Percentiles rank a stretch among this genome's conserved stretches.
Evolutionary conservation across 495 filamentous ascomycete genomes (phyloP).

Genomic region (Xylaria acuta): DNA sequence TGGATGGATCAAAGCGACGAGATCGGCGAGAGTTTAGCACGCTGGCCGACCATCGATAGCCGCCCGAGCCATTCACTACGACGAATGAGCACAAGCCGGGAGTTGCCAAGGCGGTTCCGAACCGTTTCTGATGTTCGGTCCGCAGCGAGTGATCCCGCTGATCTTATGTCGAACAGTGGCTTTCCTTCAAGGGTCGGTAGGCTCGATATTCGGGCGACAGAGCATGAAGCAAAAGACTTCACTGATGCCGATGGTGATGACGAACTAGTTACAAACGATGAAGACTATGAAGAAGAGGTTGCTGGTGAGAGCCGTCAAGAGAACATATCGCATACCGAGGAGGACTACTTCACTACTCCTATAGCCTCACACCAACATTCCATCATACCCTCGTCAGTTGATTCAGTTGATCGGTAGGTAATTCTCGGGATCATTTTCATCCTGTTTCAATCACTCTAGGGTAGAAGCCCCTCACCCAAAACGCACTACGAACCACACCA

Average conservation of each 20-base stretch:
- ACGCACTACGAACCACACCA: neutral
- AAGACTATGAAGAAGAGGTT: conserved; percentile 57
- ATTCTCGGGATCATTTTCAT: neutral
- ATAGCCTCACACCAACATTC: conserved; percentile 36
- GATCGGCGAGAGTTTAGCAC: conserved; percentile 63
- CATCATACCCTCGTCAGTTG: conserved; percentile 33
- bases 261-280: conserved; percentile 82
- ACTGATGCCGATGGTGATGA: conserved; percentile 88
- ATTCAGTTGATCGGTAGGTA: conserved; percentile 33
- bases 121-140: conserved; percentile 58
- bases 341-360: conserved; percentile 57
- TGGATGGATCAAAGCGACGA: conserved; percentile 84
- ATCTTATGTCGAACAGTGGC: conserved; percentile 53
- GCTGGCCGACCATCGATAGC: conserved; percentile 56
- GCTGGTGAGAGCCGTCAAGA: conserved; percentile 36
- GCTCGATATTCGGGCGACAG: conserved; percentile 33
- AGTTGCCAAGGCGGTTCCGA: conserved; percentile 47
- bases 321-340: conserved; percentile 30
- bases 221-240: conserved; percentile 53
- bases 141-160: conserved; percentile 61
- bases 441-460: neutral
- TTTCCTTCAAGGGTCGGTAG: conserved; percentile 40
- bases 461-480: neutral
- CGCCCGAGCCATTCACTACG: conserved; percentile 48
- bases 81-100: conserved; percentile 51